Conservation (phyloP, 768 basidiomycete genomes). For the Phanerodontia chrysosporium region DNA sequence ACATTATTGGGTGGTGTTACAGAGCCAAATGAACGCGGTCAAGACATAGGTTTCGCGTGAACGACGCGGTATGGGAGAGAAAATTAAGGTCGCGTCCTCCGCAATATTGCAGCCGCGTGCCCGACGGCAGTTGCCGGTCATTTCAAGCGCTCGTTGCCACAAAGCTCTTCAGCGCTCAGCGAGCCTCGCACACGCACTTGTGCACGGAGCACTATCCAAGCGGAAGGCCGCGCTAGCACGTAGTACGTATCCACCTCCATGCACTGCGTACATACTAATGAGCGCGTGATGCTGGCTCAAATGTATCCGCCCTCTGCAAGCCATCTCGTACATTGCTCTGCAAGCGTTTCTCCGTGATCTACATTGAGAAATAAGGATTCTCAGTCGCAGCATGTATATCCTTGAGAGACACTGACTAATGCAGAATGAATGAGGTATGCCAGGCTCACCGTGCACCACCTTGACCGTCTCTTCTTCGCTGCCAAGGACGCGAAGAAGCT, state of each 20-base stretch:
- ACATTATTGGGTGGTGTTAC: not conserved
- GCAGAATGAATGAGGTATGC: slow-evolving; percentile 70
- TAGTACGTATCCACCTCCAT: too few species aligned
- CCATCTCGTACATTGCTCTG: slow-evolving; percentile 45
- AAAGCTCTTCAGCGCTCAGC: too few species aligned
- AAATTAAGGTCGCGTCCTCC: slow-evolving; percentile 2
- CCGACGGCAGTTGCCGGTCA: not conserved
- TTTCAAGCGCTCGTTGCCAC: not conserved
- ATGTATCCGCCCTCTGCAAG: slow-evolving; percentile 19
- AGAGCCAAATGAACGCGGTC: not conserved
- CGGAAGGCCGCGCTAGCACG: too few species aligned
- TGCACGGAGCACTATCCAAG: too few species aligned
- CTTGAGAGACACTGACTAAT: slow-evolving; percentile 65
- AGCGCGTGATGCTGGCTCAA: too few species aligned
- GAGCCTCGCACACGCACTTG: too few species aligned
- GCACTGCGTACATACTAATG: too few species aligned
- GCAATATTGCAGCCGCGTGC: slow-evolving; percentile 4
- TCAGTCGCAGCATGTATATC: too few species aligned
- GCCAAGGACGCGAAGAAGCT: slow-evolving; percentile 38
- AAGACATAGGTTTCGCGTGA: not conserved
- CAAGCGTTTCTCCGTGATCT: slow-evolving; percentile 53
- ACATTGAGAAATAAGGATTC: too few species aligned
- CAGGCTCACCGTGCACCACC: slow-evolving; percentile 41
- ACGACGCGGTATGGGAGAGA: slow-evolving; percentile 1
- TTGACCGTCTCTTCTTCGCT: slow-evolving; percentile 28